Conservation (phyloP, 78 protist genomes). For the Dictyostelium brefeldianum region DNA sequence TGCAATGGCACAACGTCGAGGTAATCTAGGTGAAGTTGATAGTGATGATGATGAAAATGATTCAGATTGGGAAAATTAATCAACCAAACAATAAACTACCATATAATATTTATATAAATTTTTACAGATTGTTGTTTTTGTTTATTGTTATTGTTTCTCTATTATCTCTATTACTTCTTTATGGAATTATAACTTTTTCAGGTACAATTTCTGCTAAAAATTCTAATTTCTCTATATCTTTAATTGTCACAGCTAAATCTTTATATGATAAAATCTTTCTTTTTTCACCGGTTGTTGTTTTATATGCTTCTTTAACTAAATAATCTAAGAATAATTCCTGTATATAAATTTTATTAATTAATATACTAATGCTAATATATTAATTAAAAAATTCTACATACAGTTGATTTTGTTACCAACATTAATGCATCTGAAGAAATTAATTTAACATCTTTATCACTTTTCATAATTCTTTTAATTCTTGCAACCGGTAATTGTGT, state of each 20-base stretch:
- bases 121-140: not conserved
- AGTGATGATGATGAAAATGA: constrained; percentile 24
- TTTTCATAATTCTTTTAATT: constrained; percentile 65
- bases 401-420: constrained; percentile 69
- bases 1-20: constrained; percentile 55
- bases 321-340: constrained; percentile 67
- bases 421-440: constrained; percentile 39
- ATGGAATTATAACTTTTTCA: constrained; percentile 16
- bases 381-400: not conserved
- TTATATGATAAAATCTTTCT: constrained; percentile 55
- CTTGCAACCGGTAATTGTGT: constrained; percentile 54
- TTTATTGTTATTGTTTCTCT: not conserved
- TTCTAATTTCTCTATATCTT: constrained; percentile 36
- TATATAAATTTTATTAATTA: not conserved
- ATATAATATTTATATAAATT: not conserved
- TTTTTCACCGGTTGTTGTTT: not conserved
- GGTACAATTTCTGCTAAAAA: constrained; percentile 68
- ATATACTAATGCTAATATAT: not conserved
- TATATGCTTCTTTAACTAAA: constrained; percentile 59
- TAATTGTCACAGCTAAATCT: constrained; percentile 43
- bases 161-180: not conserved
- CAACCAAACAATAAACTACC: not conserved
- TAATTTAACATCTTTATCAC: constrained; percentile 70
- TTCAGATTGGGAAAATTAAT: constrained; percentile 49
- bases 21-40: constrained; percentile 24